Conservation (phyloP, 139 green algal genomes). For the Chlorella sp. region DNA sequence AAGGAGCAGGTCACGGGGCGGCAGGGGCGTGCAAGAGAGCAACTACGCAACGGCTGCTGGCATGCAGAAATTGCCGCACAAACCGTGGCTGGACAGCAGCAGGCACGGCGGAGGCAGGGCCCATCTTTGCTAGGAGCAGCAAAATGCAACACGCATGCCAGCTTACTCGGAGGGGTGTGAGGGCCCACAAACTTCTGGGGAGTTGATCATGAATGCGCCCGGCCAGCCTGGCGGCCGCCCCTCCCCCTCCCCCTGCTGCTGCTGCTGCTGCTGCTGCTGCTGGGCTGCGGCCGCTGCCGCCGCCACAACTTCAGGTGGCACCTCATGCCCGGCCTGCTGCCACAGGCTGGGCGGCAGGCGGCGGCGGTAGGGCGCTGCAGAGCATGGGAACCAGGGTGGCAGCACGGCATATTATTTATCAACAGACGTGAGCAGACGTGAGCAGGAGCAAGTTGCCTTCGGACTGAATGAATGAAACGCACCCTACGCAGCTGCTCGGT, state of each 20-base stretch:
- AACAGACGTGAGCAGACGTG: too few relatives aligned
- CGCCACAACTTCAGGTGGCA: not conserved
- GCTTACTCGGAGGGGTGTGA: not conserved
- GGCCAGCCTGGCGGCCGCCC: not conserved
- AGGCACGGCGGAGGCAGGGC: not conserved
- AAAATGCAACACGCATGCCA: not conserved
- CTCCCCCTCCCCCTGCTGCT: not conserved
- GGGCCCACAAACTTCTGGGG: not conserved
- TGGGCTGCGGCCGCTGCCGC: not conserved
- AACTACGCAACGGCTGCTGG: not conserved
- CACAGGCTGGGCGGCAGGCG: slow-evolving; percentile 7
- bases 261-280: not conserved
- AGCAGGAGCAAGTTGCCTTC: too few relatives aligned
- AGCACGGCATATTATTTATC: too few relatives aligned
- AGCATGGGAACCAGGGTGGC: not conserved
- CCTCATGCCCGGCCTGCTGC: not conserved
- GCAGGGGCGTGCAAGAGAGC: not conserved
- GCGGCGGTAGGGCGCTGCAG: slow-evolving; percentile 11
- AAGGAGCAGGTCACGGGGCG: not conserved
- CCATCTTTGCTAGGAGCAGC: not conserved
- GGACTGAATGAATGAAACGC: not conserved
- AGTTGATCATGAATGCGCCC: not conserved
- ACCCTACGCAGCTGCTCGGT: not conserved
- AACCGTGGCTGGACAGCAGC: not conserved
- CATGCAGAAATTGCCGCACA: not conserved